These are phyloP conservation scores for Salvia miltiorrhiza DNA, from an alignment of 257 asterid genomes.

Conservation along the genomic window DNA sequence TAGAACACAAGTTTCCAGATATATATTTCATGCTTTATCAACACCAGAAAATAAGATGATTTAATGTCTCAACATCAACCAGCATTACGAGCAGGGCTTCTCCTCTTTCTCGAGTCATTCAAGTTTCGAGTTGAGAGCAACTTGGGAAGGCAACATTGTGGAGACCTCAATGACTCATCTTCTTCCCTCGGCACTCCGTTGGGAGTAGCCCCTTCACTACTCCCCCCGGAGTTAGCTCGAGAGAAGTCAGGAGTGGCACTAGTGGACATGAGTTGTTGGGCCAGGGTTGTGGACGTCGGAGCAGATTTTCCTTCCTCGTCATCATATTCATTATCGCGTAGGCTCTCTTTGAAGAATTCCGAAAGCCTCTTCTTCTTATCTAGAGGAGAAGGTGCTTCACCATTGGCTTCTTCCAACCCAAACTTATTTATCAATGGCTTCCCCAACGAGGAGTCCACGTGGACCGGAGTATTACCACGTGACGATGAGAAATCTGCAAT, in stretches of 20 bases:
- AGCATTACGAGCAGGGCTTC: conserved; percentile 24
- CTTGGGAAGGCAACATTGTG: conserved; percentile 65
- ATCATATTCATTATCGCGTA: conserved; percentile 14
- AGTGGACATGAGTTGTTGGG: conserved; percentile 26
- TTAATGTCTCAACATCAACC: conserved; percentile 15
- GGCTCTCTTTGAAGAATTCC: conserved; percentile 59
- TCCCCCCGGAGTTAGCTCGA: conserved; percentile 27
- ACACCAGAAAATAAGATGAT: neutral
- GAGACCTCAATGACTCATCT: conserved; percentile 30
- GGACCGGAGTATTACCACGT: conserved; percentile 67
- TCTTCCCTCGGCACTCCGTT: conserved; percentile 3
- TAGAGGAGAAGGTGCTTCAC: conserved; percentile 33
- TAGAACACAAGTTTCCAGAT: neutral
- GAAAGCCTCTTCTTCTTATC: conserved; percentile 55
- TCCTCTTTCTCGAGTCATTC: conserved; percentile 44
- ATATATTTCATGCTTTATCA: conserved; percentile 1
- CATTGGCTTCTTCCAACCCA: conserved; percentile 14
- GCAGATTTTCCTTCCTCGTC: conserved; percentile 18
- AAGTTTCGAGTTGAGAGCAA: conserved; percentile 49
- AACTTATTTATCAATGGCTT: conserved; percentile 19
- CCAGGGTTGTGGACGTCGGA: neutral
- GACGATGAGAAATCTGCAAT: conserved; percentile 71
- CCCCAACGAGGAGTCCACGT: conserved; percentile 37
- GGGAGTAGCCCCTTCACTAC: conserved; percentile 36
- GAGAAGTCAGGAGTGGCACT: conserved; percentile 31